phyloP scores from a whole-genome alignment of 2,329 filamentous ascomycete species.

The Thelonectria discophora region DNA sequence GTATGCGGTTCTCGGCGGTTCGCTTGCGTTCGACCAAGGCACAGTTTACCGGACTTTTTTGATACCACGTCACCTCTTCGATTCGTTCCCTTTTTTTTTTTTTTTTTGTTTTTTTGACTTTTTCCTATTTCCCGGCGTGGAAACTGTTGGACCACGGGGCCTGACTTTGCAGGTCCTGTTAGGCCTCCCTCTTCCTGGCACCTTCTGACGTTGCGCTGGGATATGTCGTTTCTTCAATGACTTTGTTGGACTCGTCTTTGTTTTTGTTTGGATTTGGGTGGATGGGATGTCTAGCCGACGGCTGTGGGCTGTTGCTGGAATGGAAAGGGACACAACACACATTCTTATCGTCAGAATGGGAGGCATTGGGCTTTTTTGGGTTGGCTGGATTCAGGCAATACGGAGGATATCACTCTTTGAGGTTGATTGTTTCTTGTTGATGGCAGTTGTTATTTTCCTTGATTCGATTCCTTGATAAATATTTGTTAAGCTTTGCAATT shows the following conservation, averaged over 20 bases:
- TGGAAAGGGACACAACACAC: conserved; percentile 20
- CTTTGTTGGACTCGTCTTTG: neutral
- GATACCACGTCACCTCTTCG: conserved; percentile 43
- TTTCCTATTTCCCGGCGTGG: conserved; percentile 21
- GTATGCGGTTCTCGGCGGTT: conserved; percentile 34
- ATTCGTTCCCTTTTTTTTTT: conserved; percentile 30
- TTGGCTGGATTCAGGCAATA: conserved; percentile 30
- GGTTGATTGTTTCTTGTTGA: no score
- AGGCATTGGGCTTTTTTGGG: conserved; percentile 27
- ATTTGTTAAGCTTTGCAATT: conserved; percentile 1
- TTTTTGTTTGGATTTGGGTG: conserved; percentile 8
- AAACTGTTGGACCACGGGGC: conserved; percentile 3
- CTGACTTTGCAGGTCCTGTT: neutral
- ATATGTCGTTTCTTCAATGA: neutral
- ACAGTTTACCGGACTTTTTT: conserved; percentile 43
- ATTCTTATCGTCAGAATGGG: conserved; percentile 30
- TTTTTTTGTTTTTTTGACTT: conserved; percentile 30
- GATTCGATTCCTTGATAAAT: neutral
- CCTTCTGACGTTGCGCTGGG: neutral
- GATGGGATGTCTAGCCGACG: neutral
- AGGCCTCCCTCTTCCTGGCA: neutral
- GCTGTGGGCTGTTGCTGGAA: conserved; percentile 20
- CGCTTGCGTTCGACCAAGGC: conserved; percentile 35
- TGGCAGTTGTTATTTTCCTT: neutral
- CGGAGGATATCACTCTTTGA: neutral